Evolutionary conservation across 2,329 filamentous ascomycete species (phyloP), one percentile per base, ranked within the genome.

Genomic region (Neocatenulostroma microsporum): DNA sequence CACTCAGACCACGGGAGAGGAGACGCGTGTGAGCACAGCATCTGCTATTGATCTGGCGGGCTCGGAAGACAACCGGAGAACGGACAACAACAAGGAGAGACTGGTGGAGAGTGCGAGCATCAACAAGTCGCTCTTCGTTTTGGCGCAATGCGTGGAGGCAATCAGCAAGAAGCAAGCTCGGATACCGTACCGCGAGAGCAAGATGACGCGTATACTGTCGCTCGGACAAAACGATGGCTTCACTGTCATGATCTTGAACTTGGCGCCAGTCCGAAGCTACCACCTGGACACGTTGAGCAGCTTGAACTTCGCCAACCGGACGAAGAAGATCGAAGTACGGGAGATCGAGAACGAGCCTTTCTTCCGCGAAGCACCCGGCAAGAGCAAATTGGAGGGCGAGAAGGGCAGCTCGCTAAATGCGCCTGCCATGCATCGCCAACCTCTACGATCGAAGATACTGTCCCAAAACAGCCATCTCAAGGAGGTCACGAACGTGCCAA

Each of bases 331-430:
- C 49, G 89, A 96, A 60, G 82, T 94, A 9, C 81, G 86, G 34
- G 91, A 96, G 60, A 84, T 94, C 40, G 89, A 96, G 61, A 96
- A 96, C 55, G 87, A 95, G 55, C 82, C 93, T 3, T 80, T 94
- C 26, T 93, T 85, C 66, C 54, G 61, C 21, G 51, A 55, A 9
- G 29, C 18, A 31, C 35, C 44, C 3, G 46, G 44, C 14, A 60
- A 58, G 13, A 55, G 56, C 34, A 57, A 58, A 29, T 56, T 60
- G 9, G 61, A 63, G 12, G 43, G 60, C 9, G 40, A 57, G 21
- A 57, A 57, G 11, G 54, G 54, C 36, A 55, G 50, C 44, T 44
- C 61, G 13, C 12, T 36, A 3, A 26, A 29, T 39, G 62, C 61
- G 21, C 49, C 58, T 21, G 60, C 58, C 32, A 61, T 68, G 36